Evolutionary conservation across 2,329 filamentous ascomycete genomes (phyloP).

Genomic region (Sporothrix sp.): DNA sequence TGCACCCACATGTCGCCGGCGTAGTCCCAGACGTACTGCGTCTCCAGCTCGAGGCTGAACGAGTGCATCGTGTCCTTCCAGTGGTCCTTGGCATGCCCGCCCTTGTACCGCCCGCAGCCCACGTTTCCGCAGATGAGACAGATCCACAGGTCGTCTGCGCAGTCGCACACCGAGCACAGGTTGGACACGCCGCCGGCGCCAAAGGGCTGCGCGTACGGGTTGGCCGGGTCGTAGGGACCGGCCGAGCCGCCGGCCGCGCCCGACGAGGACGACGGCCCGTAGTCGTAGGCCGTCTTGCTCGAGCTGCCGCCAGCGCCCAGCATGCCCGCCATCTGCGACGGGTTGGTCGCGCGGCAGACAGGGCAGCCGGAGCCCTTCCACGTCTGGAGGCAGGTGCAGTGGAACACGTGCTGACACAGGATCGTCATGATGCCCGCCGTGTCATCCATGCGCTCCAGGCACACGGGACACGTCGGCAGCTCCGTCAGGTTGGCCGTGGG

Average conservation of each 20-base stretch:
- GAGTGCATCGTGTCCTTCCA: slow-evolving; percentile 84
- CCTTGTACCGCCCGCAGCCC: slow-evolving; percentile 89
- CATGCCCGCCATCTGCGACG: slow-evolving; percentile 23
- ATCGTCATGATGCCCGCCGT: slow-evolving; percentile 92
- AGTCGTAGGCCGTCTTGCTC: neutral
- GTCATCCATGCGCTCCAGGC: slow-evolving; percentile 95
- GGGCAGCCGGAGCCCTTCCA: slow-evolving; percentile 93
- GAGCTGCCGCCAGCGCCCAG: neutral
- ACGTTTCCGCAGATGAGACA: slow-evolving; percentile 89
- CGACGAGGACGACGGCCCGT: slow-evolving; percentile 1
- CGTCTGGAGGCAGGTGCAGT: slow-evolving; percentile 90
- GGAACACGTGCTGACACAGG: slow-evolving; percentile 94
- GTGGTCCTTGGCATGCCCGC: slow-evolving; percentile 85
- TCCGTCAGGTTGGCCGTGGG: slow-evolving; percentile 78
- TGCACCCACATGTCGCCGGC: slow-evolving; percentile 93
- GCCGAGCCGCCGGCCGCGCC: neutral
- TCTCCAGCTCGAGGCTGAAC: slow-evolving; percentile 85
- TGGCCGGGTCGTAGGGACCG: slow-evolving; percentile 33
- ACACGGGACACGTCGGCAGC: slow-evolving; percentile 91
- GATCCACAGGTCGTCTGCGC: slow-evolving; percentile 79
- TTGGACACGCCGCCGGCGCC: slow-evolving; percentile 50
- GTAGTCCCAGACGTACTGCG: slow-evolving; percentile 97
- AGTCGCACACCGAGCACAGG: slow-evolving; percentile 73
- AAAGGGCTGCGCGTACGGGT: slow-evolving; percentile 45
- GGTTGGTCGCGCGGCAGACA: slow-evolving; percentile 78